Evolutionary conservation across 805 yeast species (phyloP), one percentile per base, ranked within the genome.

Genomic region (Saturnispora mendoncae): DNA sequence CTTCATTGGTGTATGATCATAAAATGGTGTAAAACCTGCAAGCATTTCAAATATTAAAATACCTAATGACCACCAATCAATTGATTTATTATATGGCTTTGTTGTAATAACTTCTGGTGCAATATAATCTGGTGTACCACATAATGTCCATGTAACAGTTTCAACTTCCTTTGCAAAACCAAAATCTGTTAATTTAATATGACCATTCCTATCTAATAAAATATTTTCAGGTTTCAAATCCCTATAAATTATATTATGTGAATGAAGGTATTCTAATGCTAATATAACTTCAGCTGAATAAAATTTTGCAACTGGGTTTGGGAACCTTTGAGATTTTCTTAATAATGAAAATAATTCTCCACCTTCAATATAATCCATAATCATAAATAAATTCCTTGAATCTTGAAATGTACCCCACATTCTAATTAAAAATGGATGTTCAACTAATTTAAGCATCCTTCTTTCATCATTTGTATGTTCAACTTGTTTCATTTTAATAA

Each of bases 351-450:
- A 75, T 39, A 75, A 62, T 56, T 75, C 80, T 20, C 80, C 80
- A 19, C 80, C 80, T 56, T 75, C 80, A 51, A 75, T 74, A 57
- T 74, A 75, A 53, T 75, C 80, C 80, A 75, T 75, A 28, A 75
- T 72, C 80, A 75, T 74, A 47, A 74, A 75, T 43, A 75, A 58
- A 49, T 72, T 72, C 49, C 66, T 67, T 29, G 74, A 63, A 51
- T 75, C 80, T 54, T 74, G 80, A 51, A 70, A 75, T 5, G 80
- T 75, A n/a, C 80, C 80, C 80, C 80, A 75, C 79, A 75, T 74
- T 43, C 80, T 55, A 46, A 73, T 74, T 48, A 75, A 62, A 47
- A 74, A 75, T 6, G 80, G 80, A 51, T 75, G 80, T 48, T 74
- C 76, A 10, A 74, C 75, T 41, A 73, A 61, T 46, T 69, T 72